Evolutionary conservation across 306 rosid species (phyloP).

Genomic region (Quercus parvula): DNA sequence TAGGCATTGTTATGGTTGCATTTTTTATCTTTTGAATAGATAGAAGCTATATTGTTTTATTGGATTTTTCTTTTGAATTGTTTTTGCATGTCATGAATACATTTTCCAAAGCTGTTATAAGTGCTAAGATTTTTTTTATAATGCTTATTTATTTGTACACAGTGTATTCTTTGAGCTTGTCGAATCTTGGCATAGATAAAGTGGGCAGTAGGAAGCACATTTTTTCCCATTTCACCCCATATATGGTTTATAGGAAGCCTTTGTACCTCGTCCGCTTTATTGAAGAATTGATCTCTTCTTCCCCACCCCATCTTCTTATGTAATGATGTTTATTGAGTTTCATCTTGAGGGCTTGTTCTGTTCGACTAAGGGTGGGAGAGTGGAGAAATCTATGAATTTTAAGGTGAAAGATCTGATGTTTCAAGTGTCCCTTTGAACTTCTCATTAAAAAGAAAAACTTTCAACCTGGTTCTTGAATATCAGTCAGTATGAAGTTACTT

Average conservation of each 20-base stretch:
- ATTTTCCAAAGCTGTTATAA: not conserved
- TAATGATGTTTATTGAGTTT: not conserved
- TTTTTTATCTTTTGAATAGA: no score
- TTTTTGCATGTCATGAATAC: not conserved
- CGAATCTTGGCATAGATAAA: no score
- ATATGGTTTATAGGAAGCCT: not conserved
- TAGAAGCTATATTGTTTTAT: not conserved
- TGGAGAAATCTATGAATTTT: not conserved
- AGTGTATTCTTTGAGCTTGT: not conserved
- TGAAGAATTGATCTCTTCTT: not conserved
- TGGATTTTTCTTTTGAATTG: not conserved
- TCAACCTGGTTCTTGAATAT: not conserved
- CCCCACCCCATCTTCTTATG: not conserved
- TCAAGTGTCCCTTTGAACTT: not conserved
- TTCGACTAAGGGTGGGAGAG: not conserved
- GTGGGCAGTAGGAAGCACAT: not conserved
- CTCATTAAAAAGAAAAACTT: not conserved
- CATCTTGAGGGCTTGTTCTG: not conserved
- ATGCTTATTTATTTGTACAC: not conserved
- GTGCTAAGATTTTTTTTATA: not conserved
- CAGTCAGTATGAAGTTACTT: not conserved
- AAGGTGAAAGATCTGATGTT: not conserved
- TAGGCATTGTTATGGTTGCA: not conserved
- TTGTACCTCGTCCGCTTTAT: not conserved
- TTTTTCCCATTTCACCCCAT: not conserved